A percentile compares a stretch with the other conserved stretches of the same genome.
Evolutionary conservation across 208 protist species (phyloP).

Genomic region (Leishmania guyanensis): DNA sequence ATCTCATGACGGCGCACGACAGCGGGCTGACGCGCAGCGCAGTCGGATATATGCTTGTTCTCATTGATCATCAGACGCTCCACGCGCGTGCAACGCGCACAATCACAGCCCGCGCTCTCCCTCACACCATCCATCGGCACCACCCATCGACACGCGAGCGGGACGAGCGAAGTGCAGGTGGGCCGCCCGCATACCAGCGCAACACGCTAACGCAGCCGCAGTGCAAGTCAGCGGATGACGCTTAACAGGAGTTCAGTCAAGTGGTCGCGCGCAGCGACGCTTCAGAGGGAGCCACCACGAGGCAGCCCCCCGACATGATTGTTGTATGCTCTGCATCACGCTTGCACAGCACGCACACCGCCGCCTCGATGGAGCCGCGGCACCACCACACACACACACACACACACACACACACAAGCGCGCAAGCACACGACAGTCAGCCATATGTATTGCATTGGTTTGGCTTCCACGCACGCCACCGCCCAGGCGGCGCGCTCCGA

Average conservation of each 20-base stretch:
- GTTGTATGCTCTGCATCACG: constrained; percentile 42
- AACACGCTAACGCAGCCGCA: not conserved
- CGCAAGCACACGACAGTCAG: not conserved
- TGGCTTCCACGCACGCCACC: constrained; percentile 15
- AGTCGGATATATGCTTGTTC: constrained; percentile 68
- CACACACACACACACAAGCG: not conserved
- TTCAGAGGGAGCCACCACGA: constrained; percentile 25
- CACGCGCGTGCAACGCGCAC: not conserved
- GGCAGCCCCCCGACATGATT: constrained; percentile 29
- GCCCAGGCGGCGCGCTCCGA: constrained; percentile 7
- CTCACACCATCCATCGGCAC: constrained; percentile 40
- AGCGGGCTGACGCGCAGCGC: constrained; percentile 16
- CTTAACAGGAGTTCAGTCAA: constrained; percentile 41
- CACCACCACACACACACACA: not conserved
- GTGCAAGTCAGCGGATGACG: constrained; percentile 43
- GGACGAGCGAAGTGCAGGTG: constrained; percentile 56
- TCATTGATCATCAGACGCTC: constrained; percentile 49
- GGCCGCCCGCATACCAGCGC: constrained; percentile 20
- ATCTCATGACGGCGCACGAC: constrained; percentile 32
- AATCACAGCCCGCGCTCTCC: constrained; percentile 16
- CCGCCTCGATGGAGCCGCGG: not conserved
- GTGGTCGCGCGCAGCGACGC: constrained; percentile 16
- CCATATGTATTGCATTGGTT: constrained; percentile 17
- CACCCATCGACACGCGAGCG: constrained; percentile 29
- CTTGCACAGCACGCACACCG: constrained; percentile 19